Evolutionary conservation across 768 basidiomycete genomes (phyloP), one percentile per base, ranked within the genome.

Genomic region (Suillus variegatus): DNA sequence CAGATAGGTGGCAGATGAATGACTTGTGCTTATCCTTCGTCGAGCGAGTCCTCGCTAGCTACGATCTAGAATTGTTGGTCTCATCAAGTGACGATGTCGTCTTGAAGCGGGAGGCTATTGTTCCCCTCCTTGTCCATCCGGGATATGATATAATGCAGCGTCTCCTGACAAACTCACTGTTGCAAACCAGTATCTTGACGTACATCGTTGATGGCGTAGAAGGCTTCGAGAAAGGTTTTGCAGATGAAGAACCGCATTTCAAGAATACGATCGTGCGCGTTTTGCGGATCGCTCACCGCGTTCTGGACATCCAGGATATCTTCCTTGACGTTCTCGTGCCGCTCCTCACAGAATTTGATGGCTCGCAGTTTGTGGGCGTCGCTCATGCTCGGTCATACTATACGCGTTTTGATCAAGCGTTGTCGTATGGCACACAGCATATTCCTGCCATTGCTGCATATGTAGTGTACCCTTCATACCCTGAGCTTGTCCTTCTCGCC

Each of bases 241-340:
- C 89, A 0, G 85, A 86, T 20, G 89, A 91, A 58, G 84, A 93
- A 74, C 84, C 88, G 0, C 88, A 83, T 73, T 93, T 93, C 79
- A 83, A 84, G 41, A 84, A 83, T 56, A 92, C 92, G 4, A 90
- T 97, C 67, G 79, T 89, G 22, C 91, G 95, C 16, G 86, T 93
- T 8, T 81, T 99, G 43, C 83, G 95, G 62, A 93, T 97, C 67
- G 82, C 94, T 18, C 85, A 88, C 66, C 89, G 94, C 1, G 84
- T 92, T 0, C 80, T 98, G 64, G 92, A 95, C 67, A 84, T 94
- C 35, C 95, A 99, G 72, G 89, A 92, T 60, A 85, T 94, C 63
- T 97, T 96, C 81, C 82, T 95, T 49, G 95, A 98, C 63, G 88
- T 95, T 28, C 85, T 97, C 58, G 79, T 97, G 4, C 94, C 94